These are phyloP conservation scores for Thamnidium elegans DNA, from an alignment of 192 early-diverging fungal species.

Conservation along the genomic window DNA sequence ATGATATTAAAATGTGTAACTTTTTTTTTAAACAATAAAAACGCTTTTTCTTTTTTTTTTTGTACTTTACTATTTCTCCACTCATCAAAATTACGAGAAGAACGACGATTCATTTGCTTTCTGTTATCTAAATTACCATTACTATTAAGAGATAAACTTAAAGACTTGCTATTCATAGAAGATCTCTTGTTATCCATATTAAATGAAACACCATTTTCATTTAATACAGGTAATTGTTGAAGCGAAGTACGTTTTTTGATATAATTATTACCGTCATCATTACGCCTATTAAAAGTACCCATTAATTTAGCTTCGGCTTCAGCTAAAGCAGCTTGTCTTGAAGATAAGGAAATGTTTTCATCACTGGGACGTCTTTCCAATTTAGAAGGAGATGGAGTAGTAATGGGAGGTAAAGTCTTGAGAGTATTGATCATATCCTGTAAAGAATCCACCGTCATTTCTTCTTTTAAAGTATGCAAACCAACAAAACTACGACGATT, in stretches of 20 bases:
- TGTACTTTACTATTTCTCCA: conserved; percentile 24
- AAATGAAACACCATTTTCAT: conserved; percentile 3
- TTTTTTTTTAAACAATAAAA: too few species aligned
- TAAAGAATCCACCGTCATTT: conserved; percentile 46
- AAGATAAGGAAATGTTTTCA: conserved; percentile 16
- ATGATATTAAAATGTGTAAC: too few species aligned
- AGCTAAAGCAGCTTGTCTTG: conserved; percentile 35
- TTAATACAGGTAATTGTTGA: conserved; percentile 16
- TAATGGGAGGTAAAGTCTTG: conserved; percentile 42
- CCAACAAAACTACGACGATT: conserved; percentile 14
- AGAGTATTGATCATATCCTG: conserved; percentile 54
- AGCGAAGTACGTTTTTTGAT: conserved; percentile 18
- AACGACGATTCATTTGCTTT: conserved; percentile 13
- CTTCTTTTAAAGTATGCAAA: conserved; percentile 31
- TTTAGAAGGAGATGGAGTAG: conserved; percentile 14
- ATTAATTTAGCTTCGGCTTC: conserved; percentile 43
- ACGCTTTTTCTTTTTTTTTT: too few species aligned
- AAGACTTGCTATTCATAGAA: not conserved
- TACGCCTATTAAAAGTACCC: conserved; percentile 30
- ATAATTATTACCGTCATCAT: not conserved
- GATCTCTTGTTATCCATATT: conserved; percentile 2
- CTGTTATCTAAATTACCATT: not conserved
- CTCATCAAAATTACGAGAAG: conserved; percentile 44
- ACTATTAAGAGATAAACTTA: conserved; percentile 1
- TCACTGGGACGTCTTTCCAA: conserved; percentile 14